Conservation (phyloP, 1,139 yeast species). For the Scheffersomyces parashehatae region DNA sequence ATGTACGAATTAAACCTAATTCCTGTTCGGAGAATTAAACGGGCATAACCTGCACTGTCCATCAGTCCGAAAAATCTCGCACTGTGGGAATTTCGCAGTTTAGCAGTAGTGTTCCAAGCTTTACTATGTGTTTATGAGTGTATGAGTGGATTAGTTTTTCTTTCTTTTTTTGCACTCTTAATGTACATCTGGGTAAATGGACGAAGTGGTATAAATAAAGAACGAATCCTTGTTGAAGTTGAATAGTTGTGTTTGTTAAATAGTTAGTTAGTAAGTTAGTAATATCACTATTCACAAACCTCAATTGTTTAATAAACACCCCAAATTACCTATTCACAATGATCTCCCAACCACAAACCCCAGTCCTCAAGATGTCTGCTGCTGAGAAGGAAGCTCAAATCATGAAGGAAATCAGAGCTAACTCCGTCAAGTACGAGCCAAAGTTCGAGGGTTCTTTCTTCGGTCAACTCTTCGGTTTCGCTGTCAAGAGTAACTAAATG, state of each 20-base stretch:
- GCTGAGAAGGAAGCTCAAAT: conserved; percentile 50
- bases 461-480: conserved; percentile 45
- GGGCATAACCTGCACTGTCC: background rate
- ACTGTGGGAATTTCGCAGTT: background rate
- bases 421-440: conserved; percentile 35
- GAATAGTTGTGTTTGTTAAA: no score
- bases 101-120: background rate
- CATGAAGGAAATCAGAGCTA: conserved; percentile 48
- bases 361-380: conserved; percentile 13
- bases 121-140: background rate
- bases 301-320: background rate
- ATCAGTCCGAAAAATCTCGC: conserved; percentile 1
- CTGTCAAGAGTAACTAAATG: conserved; percentile 14
- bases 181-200: no score
- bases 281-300: no score
- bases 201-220: no score
- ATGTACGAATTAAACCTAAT: no score
- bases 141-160: background rate
- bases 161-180: background rate
- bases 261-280: no score
- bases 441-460: conserved; percentile 46
- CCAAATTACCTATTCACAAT: background rate
- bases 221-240: no score
- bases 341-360: conserved; percentile 3
- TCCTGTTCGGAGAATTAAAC: background rate